These are phyloP conservation scores for Metarhizium album DNA, from an alignment of 2,329 filamentous ascomycete species.

Conservation along the genomic window DNA sequence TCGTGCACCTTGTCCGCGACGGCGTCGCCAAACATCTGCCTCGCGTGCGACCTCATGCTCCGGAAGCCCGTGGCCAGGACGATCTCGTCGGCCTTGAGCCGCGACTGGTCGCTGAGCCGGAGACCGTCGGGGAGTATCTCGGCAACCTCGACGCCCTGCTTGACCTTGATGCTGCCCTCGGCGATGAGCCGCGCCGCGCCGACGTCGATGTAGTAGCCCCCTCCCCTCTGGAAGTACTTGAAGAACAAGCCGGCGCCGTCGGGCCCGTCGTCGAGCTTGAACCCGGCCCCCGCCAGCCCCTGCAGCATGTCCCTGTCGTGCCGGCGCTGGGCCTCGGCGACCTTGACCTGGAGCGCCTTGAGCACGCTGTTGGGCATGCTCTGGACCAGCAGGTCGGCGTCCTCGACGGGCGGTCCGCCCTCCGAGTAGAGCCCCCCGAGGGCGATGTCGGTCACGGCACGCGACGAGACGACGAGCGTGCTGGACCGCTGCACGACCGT, in stretches of 20 bases:
- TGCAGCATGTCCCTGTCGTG: constrained; percentile 28
- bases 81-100: constrained; percentile 50
- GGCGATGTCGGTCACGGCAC: constrained; percentile 39
- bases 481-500: constrained; percentile 60
- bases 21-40: constrained; percentile 50
- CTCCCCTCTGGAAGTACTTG: constrained; percentile 55
- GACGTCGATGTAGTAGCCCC: constrained; percentile 62
- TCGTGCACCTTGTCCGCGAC: constrained; percentile 47
- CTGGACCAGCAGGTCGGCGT: constrained; percentile 52
- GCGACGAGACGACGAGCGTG: constrained; percentile 51
- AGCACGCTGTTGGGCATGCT: constrained; percentile 47
- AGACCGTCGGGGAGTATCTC: constrained; percentile 35
- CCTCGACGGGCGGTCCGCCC: constrained; percentile 48
- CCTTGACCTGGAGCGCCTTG: constrained; percentile 45
- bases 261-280: constrained; percentile 47
- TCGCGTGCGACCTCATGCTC: constrained; percentile 55
- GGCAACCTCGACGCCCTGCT: constrained; percentile 45
- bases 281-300: constrained; percentile 44
- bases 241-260: constrained; percentile 45
- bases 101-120: constrained; percentile 41
- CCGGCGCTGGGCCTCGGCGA: constrained; percentile 21
- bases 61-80: constrained; percentile 55
- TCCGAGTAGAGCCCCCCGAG: constrained; percentile 42
- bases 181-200: constrained; percentile 51
- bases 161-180: constrained; percentile 53